A percentile compares a stretch with the other conserved stretches of the same genome.
Evolutionary conservation across 2,329 filamentous ascomycete genomes (phyloP).

Genomic region (Xenosphaeropsis pyriputrescens): DNA sequence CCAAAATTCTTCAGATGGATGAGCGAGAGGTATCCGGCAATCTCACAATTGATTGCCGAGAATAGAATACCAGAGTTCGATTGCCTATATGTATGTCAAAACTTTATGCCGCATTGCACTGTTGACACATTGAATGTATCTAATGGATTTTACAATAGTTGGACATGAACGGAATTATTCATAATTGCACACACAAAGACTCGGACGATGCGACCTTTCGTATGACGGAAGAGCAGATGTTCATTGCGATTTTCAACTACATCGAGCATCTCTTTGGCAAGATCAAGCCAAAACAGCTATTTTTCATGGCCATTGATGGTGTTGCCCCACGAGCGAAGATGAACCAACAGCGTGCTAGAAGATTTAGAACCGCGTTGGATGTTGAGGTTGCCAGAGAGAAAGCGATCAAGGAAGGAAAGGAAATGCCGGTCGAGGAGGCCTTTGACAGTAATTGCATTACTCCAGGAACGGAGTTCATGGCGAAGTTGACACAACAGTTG

Average conservation of each 20-base stretch:
- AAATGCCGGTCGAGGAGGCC: slow-evolving; percentile 87
- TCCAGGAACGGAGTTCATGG: slow-evolving; percentile 95
- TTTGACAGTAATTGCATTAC: slow-evolving; percentile 99
- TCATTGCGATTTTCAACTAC: slow-evolving; percentile 99
- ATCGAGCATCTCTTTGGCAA: slow-evolving; percentile 98
- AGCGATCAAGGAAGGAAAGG: slow-evolving; percentile 74
- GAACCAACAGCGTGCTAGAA: slow-evolving; percentile 94
- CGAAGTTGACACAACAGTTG: slow-evolving; percentile 80
- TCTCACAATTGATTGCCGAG: slow-evolving; percentile 96
- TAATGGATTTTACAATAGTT: slow-evolving; percentile 29
- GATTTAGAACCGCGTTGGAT: slow-evolving; percentile 89
- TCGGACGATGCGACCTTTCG: slow-evolving; percentile 83
- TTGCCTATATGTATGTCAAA: slow-evolving; percentile 59
- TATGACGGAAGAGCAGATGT: slow-evolving; percentile 97
- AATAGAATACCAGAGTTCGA: slow-evolving; percentile 99
- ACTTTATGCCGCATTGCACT: too few relatives aligned
- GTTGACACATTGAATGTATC: too few relatives aligned
- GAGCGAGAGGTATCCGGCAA: slow-evolving; percentile 95
- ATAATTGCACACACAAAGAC: slow-evolving; percentile 98
- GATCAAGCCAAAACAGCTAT: slow-evolving; percentile 95
- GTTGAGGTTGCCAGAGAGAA: slow-evolving; percentile 82
- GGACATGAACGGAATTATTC: slow-evolving; percentile 99
- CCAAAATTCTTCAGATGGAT: slow-evolving; percentile 59
- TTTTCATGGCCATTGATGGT: slow-evolving; percentile 99
- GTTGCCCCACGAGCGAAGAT: slow-evolving; percentile 97